Base-by-base conservation (phyloP, 495 filamentous ascomycete species). In the Massariosphaeria phaeospora region DNA sequence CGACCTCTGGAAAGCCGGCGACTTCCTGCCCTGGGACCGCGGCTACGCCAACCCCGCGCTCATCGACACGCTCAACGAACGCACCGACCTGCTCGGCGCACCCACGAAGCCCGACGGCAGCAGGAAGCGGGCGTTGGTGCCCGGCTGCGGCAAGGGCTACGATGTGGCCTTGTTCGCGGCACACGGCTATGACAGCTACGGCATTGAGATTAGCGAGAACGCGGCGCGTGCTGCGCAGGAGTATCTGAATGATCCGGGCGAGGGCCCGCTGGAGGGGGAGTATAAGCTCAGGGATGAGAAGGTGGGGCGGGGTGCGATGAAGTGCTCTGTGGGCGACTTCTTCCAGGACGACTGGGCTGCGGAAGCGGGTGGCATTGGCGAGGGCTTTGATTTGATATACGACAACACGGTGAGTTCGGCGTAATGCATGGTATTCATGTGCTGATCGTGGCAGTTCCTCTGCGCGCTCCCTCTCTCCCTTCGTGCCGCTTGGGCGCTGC, bases 361-460 rank as follows among this genome's bases (percentile, higher is more conserved):
- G 35, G 60, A 66, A 13, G 20, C 20, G 40, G 69, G 74, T 17
- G 65, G 75, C 2, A 57, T 69, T n/a, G 69, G 70, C 13, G 73
- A 75, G 52, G 73, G 68, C 11, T 90, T 89, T 70, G 86, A 94
- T 71, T 63, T 93, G 23, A 81, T 91, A 33, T 93, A 89, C 72
- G 88, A 93, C 67, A 90, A 91, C 65, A 89, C 86, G 24, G 87
- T 89, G 74, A 59, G 80, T 66, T 34, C 6, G 15, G 12, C 13
- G 18, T 26, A 26, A 26, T 44, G 17, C 26, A 4, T 11, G 15
- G 33, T 18, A 9, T 36, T 44, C 5, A 25, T 23, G 31, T 23
- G 21, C 39, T 30, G 17, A 48, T 31, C 26, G 9, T 29, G 31
- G 1, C 53, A 89, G 87, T 95, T 93, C 69, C 80, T 93, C 57